Conservation (phyloP, 306 rosid genomes). For the Glycine tomentella region DNA sequence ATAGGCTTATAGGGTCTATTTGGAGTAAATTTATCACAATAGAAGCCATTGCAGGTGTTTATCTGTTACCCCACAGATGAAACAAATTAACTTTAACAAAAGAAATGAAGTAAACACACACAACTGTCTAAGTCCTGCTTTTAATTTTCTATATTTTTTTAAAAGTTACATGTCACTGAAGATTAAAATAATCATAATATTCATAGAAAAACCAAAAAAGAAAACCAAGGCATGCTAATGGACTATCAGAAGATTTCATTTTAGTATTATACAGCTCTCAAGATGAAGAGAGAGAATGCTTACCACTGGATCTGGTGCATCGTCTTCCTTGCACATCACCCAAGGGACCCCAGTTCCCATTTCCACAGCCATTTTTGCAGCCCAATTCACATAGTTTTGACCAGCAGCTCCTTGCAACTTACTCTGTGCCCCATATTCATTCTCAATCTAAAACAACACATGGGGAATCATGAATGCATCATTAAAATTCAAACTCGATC, state of each 20-base stretch:
- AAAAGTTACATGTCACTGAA: not conserved
- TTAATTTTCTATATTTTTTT: not conserved
- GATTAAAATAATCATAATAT: not conserved
- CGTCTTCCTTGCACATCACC: conserved; percentile 96
- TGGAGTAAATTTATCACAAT: conserved; percentile 79
- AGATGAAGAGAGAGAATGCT: conserved; percentile 40
- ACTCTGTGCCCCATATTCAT: conserved; percentile 82
- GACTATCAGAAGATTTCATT: not conserved
- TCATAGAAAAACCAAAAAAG: conserved; percentile 12
- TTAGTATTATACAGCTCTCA: not conserved
- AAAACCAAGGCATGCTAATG: conserved; percentile 1
- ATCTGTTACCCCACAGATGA: conserved; percentile 60
- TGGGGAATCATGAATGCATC: not conserved
- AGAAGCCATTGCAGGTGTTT: conserved; percentile 87
- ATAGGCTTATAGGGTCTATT: conserved; percentile 84
- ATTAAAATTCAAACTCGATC: conserved; percentile 31
- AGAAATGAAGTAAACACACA: not conserved
- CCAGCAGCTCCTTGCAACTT: conserved; percentile 75
- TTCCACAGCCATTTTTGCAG: conserved; percentile 84
- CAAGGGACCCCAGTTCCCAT: conserved; percentile 85
- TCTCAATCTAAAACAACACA: conserved; percentile 69
- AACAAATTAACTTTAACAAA: conserved; percentile 38
- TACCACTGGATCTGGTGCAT: conserved; percentile 95
- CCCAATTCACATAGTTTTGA: conserved; percentile 79
- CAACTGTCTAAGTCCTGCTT: not conserved